Base-by-base conservation (phyloP, 2,329 filamentous ascomycete genomes). In the Sclerotiophoma versabilis region DNA sequence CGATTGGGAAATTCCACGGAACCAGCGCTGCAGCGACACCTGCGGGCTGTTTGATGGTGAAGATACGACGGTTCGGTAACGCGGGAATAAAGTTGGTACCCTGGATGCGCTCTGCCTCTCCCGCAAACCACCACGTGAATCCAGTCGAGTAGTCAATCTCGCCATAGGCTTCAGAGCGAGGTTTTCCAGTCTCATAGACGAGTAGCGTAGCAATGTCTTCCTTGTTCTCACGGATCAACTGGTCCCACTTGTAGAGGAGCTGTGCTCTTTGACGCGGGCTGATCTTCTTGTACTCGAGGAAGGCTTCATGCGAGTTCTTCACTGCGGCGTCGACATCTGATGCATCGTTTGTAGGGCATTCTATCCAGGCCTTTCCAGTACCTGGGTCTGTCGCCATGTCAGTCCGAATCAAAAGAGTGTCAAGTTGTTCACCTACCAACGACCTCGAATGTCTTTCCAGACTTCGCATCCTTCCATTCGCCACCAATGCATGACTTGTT, bases 11-110 rank as follows among this genome's bases (percentile, higher is more conserved):
- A 64, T 91, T 89, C 88, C 88, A 91, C 4, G 88, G 88, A 1
- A 90, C 87, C 14, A 91, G 75, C 0, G 87, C 88, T 0, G 83
- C 87, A 0, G 84, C 81, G 10, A 90, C 87, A 49, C 88, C 88
- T 54, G 90, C 81, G 0, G 88, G 88, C 72, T 91, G 88, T 77
- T 93, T 93, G 63, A 92, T 83, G 0, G 87, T 89, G 57, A 93
- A 84, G 2, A 87, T 81, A 11, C 89, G 80, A 5, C 89, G 79
- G 26, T 85, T 84, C 0, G 89, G 84, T 0, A 84, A 76, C 0
- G 88, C 78, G 0, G 87, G 81, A 0, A 81, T 79, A 38, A 84
- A 82, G 4, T 88, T 81, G 0, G 81, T 81, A 14, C 89, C 89
- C 22, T 83, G 80, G n/a, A 87, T 81, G 27, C 85, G 78, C 72